Percentiles rank a stretch among this genome's conserved stretches.
Evolutionary conservation across 148 eudicot genomes (phyloP).

Genomic region (Chenopodium formosanum): DNA sequence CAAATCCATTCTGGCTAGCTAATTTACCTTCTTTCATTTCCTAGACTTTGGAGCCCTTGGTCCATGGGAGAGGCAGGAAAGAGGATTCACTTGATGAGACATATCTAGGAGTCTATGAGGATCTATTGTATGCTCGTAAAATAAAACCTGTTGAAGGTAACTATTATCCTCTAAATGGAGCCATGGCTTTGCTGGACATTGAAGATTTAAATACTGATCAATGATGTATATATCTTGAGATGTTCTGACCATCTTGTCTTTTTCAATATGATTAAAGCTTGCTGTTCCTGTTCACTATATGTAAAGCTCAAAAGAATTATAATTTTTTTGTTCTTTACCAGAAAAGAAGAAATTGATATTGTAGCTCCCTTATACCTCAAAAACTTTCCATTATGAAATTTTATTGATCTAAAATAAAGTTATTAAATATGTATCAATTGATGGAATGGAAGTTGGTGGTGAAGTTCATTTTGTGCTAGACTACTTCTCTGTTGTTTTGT

Average conservation of each 20-base stretch:
- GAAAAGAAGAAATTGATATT: too few relatives aligned
- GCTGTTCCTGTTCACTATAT: constrained; percentile 2
- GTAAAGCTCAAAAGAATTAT: background rate
- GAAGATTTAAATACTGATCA: background rate
- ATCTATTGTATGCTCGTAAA: constrained; percentile 88
- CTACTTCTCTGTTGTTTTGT: background rate
- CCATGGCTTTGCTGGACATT: background rate
- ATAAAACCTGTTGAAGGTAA: constrained; percentile 74
- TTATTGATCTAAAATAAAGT: background rate
- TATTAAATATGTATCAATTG: too few relatives aligned
- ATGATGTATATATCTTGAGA: background rate
- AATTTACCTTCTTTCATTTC: constrained; percentile 4
- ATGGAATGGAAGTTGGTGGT: background rate
- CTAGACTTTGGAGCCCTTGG: constrained; percentile 68
- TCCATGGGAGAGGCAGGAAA: constrained; percentile 92
- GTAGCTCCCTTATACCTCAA: too few relatives aligned
- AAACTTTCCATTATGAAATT: too few relatives aligned
- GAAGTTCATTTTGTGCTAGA: background rate
- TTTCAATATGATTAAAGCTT: background rate
- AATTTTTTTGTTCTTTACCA: too few relatives aligned
- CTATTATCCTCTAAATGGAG: background rate
- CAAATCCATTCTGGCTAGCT: background rate
- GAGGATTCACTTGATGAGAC: constrained; percentile 72
- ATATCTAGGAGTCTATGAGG: constrained; percentile 79
- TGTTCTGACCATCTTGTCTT: background rate